A percentile compares a stretch with the other conserved stretches of the same genome.
phyloP scores from a whole-genome alignment of 768 basidiomycete genomes.

The Postia placenta region DNA sequence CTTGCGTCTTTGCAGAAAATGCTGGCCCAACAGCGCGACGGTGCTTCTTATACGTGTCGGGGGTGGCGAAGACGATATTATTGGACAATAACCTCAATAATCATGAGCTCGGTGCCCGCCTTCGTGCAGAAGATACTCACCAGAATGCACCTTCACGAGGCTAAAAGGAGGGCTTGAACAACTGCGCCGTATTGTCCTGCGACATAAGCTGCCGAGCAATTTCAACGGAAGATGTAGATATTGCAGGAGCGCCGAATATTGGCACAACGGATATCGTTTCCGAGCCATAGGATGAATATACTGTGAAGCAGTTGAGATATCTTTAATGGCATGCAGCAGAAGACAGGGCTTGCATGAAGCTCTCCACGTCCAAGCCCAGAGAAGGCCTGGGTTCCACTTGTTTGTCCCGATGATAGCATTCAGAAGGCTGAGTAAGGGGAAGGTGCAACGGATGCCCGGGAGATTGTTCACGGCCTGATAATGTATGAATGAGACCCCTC shows the following conservation, averaged over 20 bases:
- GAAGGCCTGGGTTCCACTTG: neutral
- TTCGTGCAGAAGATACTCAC: too few species aligned
- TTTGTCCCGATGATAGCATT: neutral
- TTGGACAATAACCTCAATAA: constrained; percentile 5
- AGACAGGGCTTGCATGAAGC: neutral
- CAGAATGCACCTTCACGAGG: too few species aligned
- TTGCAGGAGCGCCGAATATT: constrained; percentile 1
- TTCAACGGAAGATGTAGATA: constrained; percentile 1
- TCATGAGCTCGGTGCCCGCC: too few species aligned
- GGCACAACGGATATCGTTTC: constrained; percentile 3
- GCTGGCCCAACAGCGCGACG: constrained; percentile 3
- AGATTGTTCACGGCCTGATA: neutral
- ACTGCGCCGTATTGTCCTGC: too few species aligned
- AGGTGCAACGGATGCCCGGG: neutral
- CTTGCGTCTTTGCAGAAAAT: neutral
- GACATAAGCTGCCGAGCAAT: constrained; percentile 2
- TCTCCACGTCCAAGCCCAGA: neutral
- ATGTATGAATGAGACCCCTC: too few species aligned
- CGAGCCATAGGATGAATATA: neutral
- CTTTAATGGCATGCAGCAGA: neutral
- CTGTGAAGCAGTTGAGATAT: too few species aligned
- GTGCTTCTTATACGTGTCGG: constrained; percentile 3
- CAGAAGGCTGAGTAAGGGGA: neutral
- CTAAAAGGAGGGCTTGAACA: too few species aligned
- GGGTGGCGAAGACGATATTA: neutral